Percentiles rank a stretch among this genome's conserved stretches.
These are phyloP conservation scores for Pelargonium cotyledonis DNA, from an alignment of 441 rosid genomes.

Conservation along the genomic window DNA sequence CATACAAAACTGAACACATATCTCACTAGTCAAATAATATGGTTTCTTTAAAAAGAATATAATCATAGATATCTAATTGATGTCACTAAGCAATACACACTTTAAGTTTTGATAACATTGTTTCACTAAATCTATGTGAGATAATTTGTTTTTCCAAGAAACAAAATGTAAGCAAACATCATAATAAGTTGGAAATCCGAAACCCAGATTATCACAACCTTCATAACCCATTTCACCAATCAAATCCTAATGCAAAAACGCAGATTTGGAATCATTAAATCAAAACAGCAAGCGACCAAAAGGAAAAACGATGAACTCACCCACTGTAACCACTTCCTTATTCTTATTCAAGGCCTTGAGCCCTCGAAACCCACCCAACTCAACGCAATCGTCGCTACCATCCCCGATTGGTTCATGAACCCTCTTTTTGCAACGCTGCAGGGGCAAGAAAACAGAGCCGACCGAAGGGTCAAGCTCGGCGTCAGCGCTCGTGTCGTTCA, in stretches of 20 bases:
- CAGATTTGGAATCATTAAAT: background rate
- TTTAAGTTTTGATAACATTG: too few relatives aligned
- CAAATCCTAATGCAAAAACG: background rate
- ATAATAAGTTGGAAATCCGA: too few relatives aligned
- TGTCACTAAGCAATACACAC: background rate
- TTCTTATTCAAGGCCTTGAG: slow-evolving; percentile 3
- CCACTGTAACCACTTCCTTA: slow-evolving; percentile 34
- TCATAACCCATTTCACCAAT: background rate
- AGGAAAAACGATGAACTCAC: slow-evolving; percentile 25
- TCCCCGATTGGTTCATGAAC: slow-evolving; percentile 29
- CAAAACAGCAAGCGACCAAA: background rate
- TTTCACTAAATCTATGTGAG: too few relatives aligned
- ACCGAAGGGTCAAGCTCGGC: slow-evolving; percentile 45
- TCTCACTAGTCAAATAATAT: background rate
- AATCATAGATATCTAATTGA: background rate
- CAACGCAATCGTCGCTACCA: slow-evolving; percentile 20
- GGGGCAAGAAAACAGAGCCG: slow-evolving; percentile 84
- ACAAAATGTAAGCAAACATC: too few relatives aligned
- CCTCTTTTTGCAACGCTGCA: slow-evolving; percentile 61
- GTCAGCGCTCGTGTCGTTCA: slow-evolving; percentile 40
- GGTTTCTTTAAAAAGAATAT: background rate
- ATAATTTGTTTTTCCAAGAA: too few relatives aligned
- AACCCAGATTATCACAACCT: background rate
- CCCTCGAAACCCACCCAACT: slow-evolving; percentile 15
- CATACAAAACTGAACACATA: background rate